These are phyloP conservation scores for Thelonectria olida DNA, from an alignment of 2,329 filamentous ascomycete genomes.

Conservation along the genomic window DNA sequence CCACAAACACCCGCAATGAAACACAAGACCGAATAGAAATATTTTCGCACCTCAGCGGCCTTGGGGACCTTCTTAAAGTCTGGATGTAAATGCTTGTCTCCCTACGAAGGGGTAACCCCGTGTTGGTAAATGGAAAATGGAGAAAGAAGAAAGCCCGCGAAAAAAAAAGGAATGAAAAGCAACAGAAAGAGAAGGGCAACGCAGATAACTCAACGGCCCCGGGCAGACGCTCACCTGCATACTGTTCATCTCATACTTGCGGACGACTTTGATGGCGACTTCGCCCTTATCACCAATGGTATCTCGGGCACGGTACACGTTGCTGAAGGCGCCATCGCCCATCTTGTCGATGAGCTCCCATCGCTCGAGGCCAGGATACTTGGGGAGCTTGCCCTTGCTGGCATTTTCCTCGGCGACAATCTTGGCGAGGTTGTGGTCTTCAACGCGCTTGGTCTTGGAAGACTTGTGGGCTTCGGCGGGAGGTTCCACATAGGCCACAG, in stretches of 20 bases:
- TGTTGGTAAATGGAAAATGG: slow-evolving; percentile 62
- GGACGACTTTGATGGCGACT: slow-evolving; percentile 97
- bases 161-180: slow-evolving; percentile 14
- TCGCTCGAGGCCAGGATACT: slow-evolving; percentile 59
- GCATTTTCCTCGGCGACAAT: slow-evolving; percentile 93
- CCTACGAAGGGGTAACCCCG: slow-evolving; percentile 67
- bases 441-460: slow-evolving; percentile 62
- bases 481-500: slow-evolving; percentile 56
- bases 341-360: slow-evolving; percentile 95
- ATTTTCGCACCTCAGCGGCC: slow-evolving; percentile 91
- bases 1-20: slow-evolving; percentile 19
- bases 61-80: slow-evolving; percentile 95
- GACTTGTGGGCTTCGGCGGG: slow-evolving; percentile 66
- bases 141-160: slow-evolving; percentile 24
- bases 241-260: slow-evolving; percentile 98
- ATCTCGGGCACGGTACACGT: slow-evolving; percentile 92
- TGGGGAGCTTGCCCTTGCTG: slow-evolving; percentile 84
- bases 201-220: slow-evolving; percentile 34
- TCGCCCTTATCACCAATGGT: slow-evolving; percentile 75
- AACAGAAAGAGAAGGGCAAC: slow-evolving; percentile 35
- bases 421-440: slow-evolving; percentile 79
- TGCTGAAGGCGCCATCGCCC: slow-evolving; percentile 98
- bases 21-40: slow-evolving; percentile 46
- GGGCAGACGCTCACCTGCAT: slow-evolving; percentile 84
- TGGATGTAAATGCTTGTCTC: slow-evolving; percentile 91